These are phyloP conservation scores for Plectosphaerella cucumerina DNA, from an alignment of 2,329 filamentous ascomycete species.

Conservation along the genomic window DNA sequence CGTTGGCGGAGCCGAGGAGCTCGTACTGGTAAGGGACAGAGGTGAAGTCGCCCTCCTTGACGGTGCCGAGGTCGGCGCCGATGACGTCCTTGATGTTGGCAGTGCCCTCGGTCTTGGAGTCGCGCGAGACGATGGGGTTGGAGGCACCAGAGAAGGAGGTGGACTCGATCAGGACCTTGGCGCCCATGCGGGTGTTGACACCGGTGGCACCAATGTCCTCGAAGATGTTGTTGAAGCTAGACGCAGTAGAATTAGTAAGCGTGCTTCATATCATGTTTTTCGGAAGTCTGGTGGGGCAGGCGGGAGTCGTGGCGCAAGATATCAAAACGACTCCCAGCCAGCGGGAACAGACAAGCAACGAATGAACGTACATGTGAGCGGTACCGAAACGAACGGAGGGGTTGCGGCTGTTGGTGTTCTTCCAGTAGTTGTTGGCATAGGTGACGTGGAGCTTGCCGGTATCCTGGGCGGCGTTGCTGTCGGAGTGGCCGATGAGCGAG, in stretches of 20 bases:
- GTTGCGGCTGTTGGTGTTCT: conserved; percentile 59
- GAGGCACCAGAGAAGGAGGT: conserved; percentile 41
- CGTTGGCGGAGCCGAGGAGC: conserved; percentile 40
- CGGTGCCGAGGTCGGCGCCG: conserved; percentile 41
- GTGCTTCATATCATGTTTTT: too few relatives aligned
- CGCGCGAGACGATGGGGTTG: conserved; percentile 29
- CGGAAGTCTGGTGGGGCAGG: too few relatives aligned
- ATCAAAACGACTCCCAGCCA: conserved; percentile 10
- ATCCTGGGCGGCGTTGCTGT: conserved; percentile 54
- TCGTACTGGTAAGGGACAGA: conserved; percentile 46
- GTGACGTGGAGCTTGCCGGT: conserved; percentile 59
- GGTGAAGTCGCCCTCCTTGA: conserved; percentile 44
- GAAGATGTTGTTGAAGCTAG: conserved; percentile 49
- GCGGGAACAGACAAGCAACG: conserved; percentile 18
- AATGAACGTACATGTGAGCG: too few relatives aligned
- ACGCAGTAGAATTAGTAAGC: too few relatives aligned
- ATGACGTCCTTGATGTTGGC: conserved; percentile 38
- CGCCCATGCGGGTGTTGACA: conserved; percentile 53
- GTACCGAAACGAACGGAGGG: conserved; percentile 65
- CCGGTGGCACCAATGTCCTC: conserved; percentile 35
- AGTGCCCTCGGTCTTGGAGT: conserved; percentile 36
- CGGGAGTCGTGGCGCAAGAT: too few relatives aligned
- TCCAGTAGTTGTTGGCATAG: conserved; percentile 63
- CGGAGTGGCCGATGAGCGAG: conserved; percentile 56
- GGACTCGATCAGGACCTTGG: conserved; percentile 57